Evolutionary conservation across 176 grass and related monocot genomes (phyloP), one percentile per base, ranked within the genome.

Genomic region (Zea mays): DNA sequence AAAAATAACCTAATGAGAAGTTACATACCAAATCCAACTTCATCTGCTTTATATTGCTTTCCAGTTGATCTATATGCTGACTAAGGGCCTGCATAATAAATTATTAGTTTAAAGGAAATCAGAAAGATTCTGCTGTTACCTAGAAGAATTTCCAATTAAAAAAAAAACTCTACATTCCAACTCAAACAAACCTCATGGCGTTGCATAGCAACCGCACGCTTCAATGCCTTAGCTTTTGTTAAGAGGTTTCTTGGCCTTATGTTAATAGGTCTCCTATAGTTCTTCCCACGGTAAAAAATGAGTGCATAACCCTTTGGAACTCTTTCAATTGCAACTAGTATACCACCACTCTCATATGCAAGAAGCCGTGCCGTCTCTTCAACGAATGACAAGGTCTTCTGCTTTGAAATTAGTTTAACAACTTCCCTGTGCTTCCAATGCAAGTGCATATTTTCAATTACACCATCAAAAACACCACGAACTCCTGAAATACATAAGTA

Each of bases 381-480:
- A 69, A 98, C 91, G 47, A 92, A 98, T 37, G 92, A 66, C 34
- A 92, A 77, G 2, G 89, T 98, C 82, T 98, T 98, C 59, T 92
- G 89, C 66, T 98, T 98, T 39, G 95, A 90, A 54, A 98, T 92
- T 44, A 98, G 87, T 87, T 98, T 98, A 42, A 94, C 89, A 63
- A 98, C 46, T 82, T 98, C 96, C 76, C 96, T 92, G 60, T 98
- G 92, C 64, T 94, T 98, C 96, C 96, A 98, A 42, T 98, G 96
- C 82, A 98, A 88, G 77, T 98, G 96, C 96, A 98, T 98, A 61
- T 98, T 98, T 82, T 94, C 96, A 82, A 98, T 94, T 55, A 93
- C 87, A 48, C 96, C 96, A 78, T 94, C 92, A 48, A 98, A 98
- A 65, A 98, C 96, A 46, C 96, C 96, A 85, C 92, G 86, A 54